Evolutionary conservation across 2,329 filamentous ascomycete genomes (phyloP).

Genomic region (Exophiala aquamarina): DNA sequence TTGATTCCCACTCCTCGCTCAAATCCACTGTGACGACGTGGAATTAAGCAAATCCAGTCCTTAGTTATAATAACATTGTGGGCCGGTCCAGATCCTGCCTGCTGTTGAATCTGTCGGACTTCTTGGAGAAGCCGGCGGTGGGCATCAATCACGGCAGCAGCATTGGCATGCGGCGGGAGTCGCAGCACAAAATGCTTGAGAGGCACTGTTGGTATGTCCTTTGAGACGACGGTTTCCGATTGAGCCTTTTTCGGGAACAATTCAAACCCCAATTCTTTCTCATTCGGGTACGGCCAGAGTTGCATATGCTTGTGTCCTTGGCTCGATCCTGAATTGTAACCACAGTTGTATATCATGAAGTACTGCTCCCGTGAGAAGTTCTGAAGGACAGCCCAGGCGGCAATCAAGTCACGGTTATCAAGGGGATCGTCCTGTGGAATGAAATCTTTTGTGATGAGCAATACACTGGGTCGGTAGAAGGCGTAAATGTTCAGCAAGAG

Average conservation of each 20-base stretch:
- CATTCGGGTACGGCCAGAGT: slow-evolving; percentile 36
- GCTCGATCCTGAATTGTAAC: slow-evolving; percentile 43
- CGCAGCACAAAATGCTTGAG: slow-evolving; percentile 32
- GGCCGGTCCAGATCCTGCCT: slow-evolving; percentile 20
- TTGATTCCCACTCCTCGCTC: slow-evolving; percentile 25
- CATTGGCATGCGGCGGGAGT: slow-evolving; percentile 20
- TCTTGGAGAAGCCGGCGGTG: slow-evolving; percentile 26
- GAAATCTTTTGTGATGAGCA: slow-evolving; percentile 41
- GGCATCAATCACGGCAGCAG: slow-evolving; percentile 16
- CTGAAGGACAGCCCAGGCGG: slow-evolving; percentile 38
- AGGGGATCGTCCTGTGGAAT: slow-evolving; percentile 40
- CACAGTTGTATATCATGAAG: slow-evolving; percentile 48
- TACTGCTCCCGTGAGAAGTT: slow-evolving; percentile 28
- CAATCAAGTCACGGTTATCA: slow-evolving; percentile 36
- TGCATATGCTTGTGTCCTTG: slow-evolving; percentile 50
- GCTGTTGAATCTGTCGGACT: slow-evolving; percentile 22
- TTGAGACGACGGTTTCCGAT: slow-evolving; percentile 23
- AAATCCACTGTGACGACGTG: slow-evolving; percentile 20
- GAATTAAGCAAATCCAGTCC: slow-evolving; percentile 31
- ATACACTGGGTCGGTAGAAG: slow-evolving; percentile 36
- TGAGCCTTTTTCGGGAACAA: slow-evolving; percentile 27
- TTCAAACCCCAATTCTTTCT: slow-evolving; percentile 20
- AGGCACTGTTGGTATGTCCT: slow-evolving; percentile 25
- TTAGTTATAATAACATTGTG: slow-evolving; percentile 32
- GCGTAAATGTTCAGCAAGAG: slow-evolving; percentile 31